Base-by-base conservation (phyloP, 2,329 filamentous ascomycete genomes). In the Fusarium sp. region DNA sequence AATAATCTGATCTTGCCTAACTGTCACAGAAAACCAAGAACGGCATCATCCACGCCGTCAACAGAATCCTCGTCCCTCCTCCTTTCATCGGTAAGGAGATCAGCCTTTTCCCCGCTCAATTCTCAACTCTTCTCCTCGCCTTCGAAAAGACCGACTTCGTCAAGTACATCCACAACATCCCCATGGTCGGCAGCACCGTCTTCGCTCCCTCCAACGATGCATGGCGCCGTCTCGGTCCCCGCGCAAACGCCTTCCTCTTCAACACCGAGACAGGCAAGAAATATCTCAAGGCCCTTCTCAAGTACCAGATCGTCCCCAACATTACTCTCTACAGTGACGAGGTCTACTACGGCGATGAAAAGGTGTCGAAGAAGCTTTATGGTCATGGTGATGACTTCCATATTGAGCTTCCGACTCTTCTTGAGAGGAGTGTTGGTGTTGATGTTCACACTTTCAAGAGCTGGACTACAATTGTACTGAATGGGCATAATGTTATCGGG, bases 251-350 rank as follows among this genome's bases (percentile, higher is more conserved):
- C 28, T 98, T 97, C 87, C 86, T 98, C 8, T 98, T 98, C 87
- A 89, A 88, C 81, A 93, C 92, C 66, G 85, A 89, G 35, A 88
- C 87, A 59, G 95, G 95, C 4, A 85, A 88, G 72, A 91, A 91
- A 81, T 97, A 94, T 80, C 88, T 98, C 24, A 90, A 89, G 74
- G 94, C 94, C 0, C 84, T 98, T 51, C 85, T 97, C 22, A 86
- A 94, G 84, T 97, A 97, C 80, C 93, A 96, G 78, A 87, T 95
- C 55, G 92, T 92, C 3, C 87, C 90, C 47, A 90, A 93, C 78
- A 87, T 91, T 67, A 95, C 93, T 0, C 84, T 97, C 0, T 98
- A 98, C 85, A 94, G 92, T 11, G 95, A 98, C 79, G 92, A 91
- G 10, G 93, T 92, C 79, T 96, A 95, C 84, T 80, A 81, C n/a